These are phyloP conservation scores for Nemania diffusa DNA, from an alignment of 2,329 filamentous ascomycete species.

Conservation along the genomic window DNA sequence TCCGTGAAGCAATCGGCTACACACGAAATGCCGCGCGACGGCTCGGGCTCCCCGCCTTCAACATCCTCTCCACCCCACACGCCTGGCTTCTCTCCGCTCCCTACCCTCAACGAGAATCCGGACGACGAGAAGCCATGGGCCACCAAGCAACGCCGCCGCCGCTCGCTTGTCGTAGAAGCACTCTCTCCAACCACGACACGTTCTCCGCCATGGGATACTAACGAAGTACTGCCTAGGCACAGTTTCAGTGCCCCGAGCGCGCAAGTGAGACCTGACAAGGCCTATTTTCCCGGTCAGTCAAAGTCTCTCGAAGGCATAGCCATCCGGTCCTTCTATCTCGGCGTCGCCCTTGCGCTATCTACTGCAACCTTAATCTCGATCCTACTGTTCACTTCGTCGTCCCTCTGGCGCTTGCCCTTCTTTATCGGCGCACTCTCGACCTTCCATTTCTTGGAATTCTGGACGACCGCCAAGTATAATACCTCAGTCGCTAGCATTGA, in stretches of 20 bases:
- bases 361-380: constrained; percentile 49
- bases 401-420: constrained; percentile 71
- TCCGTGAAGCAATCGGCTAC: neutral
- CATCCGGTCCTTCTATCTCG: constrained; percentile 66
- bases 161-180: constrained; percentile 25
- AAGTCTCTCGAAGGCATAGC: constrained; percentile 71
- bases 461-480: constrained; percentile 86
- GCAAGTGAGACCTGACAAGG: constrained; percentile 49
- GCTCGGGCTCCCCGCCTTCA: neutral
- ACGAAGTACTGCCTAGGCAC: constrained; percentile 47
- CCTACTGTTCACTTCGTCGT: constrained; percentile 54
- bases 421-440: constrained; percentile 75
- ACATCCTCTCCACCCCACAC: constrained; percentile 15
- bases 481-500: constrained; percentile 75
- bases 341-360: constrained; percentile 55
- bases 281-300: constrained; percentile 58
- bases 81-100: constrained; percentile 35
- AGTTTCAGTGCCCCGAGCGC: constrained; percentile 48
- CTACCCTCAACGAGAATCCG: constrained; percentile 35
- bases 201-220: constrained; percentile 37
- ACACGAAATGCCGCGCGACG: constrained; percentile 16
- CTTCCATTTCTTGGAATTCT: constrained; percentile 98
- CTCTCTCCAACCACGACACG: constrained; percentile 21
- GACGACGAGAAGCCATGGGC: constrained; percentile 46
- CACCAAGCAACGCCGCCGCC: constrained; percentile 42